These are phyloP conservation scores for Mollisia scopiformis DNA, from an alignment of 2,329 filamentous ascomycete genomes.

Conservation along the genomic window DNA sequence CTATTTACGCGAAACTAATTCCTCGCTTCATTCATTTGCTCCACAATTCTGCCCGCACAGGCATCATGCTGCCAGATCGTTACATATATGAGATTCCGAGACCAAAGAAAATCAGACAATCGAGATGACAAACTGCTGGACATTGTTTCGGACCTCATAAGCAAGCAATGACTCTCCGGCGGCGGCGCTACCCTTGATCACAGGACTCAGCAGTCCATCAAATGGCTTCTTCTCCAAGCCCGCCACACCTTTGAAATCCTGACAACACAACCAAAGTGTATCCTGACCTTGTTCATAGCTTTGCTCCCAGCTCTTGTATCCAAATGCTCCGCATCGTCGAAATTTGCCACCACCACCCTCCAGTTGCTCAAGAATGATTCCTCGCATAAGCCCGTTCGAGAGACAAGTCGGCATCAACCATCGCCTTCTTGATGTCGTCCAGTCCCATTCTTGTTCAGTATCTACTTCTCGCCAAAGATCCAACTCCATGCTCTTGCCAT, in stretches of 20 bases:
- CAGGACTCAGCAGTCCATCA: background rate
- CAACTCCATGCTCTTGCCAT: background rate
- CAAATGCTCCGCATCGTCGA: background rate
- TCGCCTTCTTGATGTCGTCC: background rate
- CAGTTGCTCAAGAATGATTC: background rate
- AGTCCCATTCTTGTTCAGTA: background rate
- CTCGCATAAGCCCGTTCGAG: background rate
- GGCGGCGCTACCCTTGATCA: background rate
- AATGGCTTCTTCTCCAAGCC: background rate
- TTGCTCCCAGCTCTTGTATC: background rate
- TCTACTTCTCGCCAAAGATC: background rate
- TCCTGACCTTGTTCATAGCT: background rate
- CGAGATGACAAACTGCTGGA: background rate
- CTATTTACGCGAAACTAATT: background rate
- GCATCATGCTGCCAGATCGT: no score
- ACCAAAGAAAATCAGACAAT: no score
- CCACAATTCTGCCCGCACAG: background rate
- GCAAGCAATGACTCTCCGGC: background rate
- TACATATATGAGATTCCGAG: no score
- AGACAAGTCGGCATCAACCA: constrained; percentile 3
- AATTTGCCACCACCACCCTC: background rate
- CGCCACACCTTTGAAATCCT: background rate
- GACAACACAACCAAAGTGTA: background rate
- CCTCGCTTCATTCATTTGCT: background rate
- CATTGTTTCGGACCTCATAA: background rate